These are phyloP conservation scores for Solanum tarapatanum DNA, from an alignment of 257 asterid genomes.

Conservation along the genomic window DNA sequence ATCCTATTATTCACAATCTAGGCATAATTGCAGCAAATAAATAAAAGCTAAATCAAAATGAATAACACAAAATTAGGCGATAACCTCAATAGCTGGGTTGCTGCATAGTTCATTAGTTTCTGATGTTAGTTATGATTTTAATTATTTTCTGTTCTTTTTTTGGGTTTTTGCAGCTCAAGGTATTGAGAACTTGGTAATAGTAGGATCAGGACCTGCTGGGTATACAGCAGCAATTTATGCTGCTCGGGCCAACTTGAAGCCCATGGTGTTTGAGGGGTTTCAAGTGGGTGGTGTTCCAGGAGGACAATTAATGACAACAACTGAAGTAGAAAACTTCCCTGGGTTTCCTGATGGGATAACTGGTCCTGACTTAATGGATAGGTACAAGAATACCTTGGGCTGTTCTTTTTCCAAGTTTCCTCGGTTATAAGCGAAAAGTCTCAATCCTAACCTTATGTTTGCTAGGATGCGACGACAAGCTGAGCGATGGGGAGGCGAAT, in stretches of 20 bases:
- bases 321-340: slow-evolving; percentile 92
- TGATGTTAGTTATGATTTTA: background rate
- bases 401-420: background rate
- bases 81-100: background rate
- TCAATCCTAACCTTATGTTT: background rate
- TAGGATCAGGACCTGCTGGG: slow-evolving; percentile 98
- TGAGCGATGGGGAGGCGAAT: slow-evolving; percentile 95
- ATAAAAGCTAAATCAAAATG: background rate
- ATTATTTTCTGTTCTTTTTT: background rate
- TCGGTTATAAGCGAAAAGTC: background rate
- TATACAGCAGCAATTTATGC: slow-evolving; percentile 95
- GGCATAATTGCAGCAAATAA: background rate
- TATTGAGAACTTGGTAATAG: slow-evolving; percentile 73
- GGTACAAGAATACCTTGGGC: slow-evolving; percentile 22
- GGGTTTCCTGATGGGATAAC: slow-evolving; percentile 96
- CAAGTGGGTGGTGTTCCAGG: slow-evolving; percentile 98
- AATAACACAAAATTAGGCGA: background rate
- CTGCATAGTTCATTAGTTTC: background rate
- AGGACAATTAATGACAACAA: slow-evolving; percentile 94
- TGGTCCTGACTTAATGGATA: slow-evolving; percentile 97
- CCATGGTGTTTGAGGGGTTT: slow-evolving; percentile 85
- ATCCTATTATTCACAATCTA: background rate
- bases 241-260: slow-evolving; percentile 86
- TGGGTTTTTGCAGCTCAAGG: slow-evolving; percentile 29
- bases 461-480: slow-evolving; percentile 80